Evolutionary conservation across 2,329 filamentous ascomycete genomes (phyloP).

Genomic region (Cladobotryum protrusum): DNA sequence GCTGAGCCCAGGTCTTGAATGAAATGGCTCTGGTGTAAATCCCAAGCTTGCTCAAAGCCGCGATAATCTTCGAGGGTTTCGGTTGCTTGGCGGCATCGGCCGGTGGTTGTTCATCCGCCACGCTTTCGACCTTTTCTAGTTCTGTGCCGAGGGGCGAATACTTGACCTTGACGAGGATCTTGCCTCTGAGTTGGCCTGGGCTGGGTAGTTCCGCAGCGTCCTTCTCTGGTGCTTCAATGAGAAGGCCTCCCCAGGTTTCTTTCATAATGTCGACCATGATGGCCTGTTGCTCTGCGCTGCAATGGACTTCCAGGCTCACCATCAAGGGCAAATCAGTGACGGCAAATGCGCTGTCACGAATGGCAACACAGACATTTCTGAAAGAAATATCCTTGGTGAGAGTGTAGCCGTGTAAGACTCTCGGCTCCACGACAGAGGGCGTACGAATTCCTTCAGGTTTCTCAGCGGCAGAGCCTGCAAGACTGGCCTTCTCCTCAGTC

Average conservation of each 20-base stretch:
- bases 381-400: constrained; percentile 85
- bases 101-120: constrained; percentile 32
- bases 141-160: constrained; percentile 46
- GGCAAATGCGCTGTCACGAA: constrained; percentile 71
- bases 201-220: constrained; percentile 53
- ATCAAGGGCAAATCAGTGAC: constrained; percentile 78
- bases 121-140: constrained; percentile 24
- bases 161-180: constrained; percentile 82
- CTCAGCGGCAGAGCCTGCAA: too few relatives aligned
- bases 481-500: constrained; percentile 23
- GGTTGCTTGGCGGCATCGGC: constrained; percentile 33
- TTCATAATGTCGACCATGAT: constrained; percentile 91
- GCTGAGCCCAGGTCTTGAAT: constrained; percentile 72
- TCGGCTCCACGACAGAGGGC: constrained; percentile 52
- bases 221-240: constrained; percentile 52
- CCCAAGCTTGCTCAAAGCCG: constrained; percentile 67
- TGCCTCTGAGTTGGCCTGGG: constrained; percentile 63
- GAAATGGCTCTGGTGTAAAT: constrained; percentile 79
- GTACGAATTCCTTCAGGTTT: constrained; percentile 36
- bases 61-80: constrained; percentile 61
- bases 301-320: constrained; percentile 90
- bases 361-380: constrained; percentile 74
- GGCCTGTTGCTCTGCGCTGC: constrained; percentile 70
- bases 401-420: constrained; percentile 82
- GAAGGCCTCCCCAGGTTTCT: constrained; percentile 68